Percentiles rank a stretch among this genome's conserved stretches.
phyloP scores from a whole-genome alignment of 2,329 filamentous ascomycete species.

The Colletotrichum coccodes region DNA sequence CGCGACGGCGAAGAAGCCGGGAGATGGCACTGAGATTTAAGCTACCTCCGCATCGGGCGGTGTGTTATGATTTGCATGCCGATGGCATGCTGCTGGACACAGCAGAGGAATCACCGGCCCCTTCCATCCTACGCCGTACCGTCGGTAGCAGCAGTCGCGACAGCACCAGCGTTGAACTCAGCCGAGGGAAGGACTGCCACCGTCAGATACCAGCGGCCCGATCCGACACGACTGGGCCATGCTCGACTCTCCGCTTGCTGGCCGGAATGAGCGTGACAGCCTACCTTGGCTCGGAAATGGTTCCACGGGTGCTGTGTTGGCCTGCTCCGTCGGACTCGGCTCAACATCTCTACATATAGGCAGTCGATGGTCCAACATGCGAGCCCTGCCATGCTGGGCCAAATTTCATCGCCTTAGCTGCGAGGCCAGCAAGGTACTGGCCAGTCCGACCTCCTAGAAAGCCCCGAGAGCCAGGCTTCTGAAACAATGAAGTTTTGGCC shows the following conservation, averaged over 20 bases:
- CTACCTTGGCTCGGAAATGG: not conserved
- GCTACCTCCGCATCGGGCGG: not conserved
- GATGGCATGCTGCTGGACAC: conserved; percentile 11
- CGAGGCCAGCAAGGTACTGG: not conserved
- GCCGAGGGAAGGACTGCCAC: not conserved
- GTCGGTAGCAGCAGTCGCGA: not conserved
- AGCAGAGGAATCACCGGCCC: not conserved
- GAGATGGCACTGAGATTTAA: not conserved
- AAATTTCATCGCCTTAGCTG: not conserved
- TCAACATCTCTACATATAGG: not conserved
- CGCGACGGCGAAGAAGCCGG: conserved; percentile 37
- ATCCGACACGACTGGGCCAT: conserved; percentile 37
- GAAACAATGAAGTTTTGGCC: conserved; percentile 39
- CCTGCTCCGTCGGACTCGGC: not conserved
- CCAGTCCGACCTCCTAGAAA: conserved; percentile 17
- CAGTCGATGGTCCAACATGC: conserved; percentile 34
- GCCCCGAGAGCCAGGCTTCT: conserved; percentile 37
- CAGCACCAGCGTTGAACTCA: not conserved
- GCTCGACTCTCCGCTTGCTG: conserved; percentile 18
- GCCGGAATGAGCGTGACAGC: not conserved
- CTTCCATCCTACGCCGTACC: conserved; percentile 2
- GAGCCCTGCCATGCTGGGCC: conserved; percentile 22
- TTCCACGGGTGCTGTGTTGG: conserved; percentile 7
- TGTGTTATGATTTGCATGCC: conserved; percentile 13
- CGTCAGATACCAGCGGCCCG: conserved; percentile 38